phyloP scores from a whole-genome alignment of 106 monocot genomes.

The Dendrobium huoshanense region DNA sequence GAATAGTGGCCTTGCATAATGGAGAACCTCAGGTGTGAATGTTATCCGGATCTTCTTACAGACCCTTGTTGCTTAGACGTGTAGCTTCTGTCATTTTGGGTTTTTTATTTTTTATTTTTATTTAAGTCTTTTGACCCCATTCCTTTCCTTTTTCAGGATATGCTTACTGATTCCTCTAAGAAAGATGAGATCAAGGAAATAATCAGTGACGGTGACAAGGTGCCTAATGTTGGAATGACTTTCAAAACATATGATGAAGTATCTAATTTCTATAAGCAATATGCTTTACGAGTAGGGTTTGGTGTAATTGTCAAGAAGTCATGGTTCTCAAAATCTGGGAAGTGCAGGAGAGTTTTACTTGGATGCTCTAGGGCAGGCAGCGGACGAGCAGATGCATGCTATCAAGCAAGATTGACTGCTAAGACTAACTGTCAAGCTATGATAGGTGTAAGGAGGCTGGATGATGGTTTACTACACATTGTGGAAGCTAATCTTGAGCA shows the following conservation, averaged over 20 bases:
- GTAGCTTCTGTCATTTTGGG: not conserved
- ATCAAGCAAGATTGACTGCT: not conserved
- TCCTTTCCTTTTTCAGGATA: slow-evolving; percentile 1
- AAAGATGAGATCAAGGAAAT: slow-evolving; percentile 17
- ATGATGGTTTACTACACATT: slow-evolving; percentile 18
- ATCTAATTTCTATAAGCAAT: slow-evolving; percentile 15
- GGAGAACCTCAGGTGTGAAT: not conserved
- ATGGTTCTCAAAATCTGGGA: slow-evolving; percentile 5
- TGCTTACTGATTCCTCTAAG: not conserved
- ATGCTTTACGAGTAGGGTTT: slow-evolving; percentile 15
- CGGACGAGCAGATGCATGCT: slow-evolving; percentile 1
- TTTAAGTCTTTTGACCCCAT: not conserved
- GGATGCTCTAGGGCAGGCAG: slow-evolving; percentile 9
- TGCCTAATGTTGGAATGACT: slow-evolving; percentile 12
- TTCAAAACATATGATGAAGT: slow-evolving; percentile 17
- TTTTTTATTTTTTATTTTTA: not conserved
- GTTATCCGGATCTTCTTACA: not conserved
- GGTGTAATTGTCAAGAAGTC: slow-evolving; percentile 6
- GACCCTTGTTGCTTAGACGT: no score
- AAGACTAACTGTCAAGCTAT: slow-evolving; percentile 23
- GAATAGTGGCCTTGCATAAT: not conserved
- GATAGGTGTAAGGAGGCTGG: not conserved
- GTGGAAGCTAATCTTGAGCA: slow-evolving; percentile 16
- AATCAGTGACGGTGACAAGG: slow-evolving; percentile 12
- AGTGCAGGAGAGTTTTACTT: not conserved